Percentiles rank a stretch among this genome's conserved stretches.
Conservation (phyloP, 2,329 filamentous ascomycete genomes). For the Penicillium sp. region DNA sequence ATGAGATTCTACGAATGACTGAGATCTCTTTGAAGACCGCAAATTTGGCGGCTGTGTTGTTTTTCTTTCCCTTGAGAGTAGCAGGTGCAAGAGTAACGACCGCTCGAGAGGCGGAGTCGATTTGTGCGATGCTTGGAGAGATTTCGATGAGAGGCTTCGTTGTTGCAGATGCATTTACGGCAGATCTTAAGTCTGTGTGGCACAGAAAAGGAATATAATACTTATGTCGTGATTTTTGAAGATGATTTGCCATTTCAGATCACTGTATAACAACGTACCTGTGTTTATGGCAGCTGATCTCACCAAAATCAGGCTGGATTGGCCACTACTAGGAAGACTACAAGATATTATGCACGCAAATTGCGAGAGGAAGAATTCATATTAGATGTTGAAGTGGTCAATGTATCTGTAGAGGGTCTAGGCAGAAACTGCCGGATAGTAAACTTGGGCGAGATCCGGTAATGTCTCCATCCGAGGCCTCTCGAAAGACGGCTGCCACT, state of each 20-base stretch:
- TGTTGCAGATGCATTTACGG: background rate
- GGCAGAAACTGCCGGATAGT: background rate
- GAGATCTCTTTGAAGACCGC: background rate
- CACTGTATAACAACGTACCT: too few relatives aligned
- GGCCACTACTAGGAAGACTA: background rate
- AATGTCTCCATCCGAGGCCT: background rate
- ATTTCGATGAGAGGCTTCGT: background rate
- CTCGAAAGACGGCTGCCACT: background rate
- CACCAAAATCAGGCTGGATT: slow-evolving; percentile 13
- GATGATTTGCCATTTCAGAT: background rate
- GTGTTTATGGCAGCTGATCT: slow-evolving; percentile 16
- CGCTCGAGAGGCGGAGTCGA: background rate
- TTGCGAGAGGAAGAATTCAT: slow-evolving; percentile 11
- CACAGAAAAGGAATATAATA: background rate
- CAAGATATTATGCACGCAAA: background rate
- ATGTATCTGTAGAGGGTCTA: slow-evolving; percentile 4
- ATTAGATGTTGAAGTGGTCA: slow-evolving; percentile 22
- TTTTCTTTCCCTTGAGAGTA: background rate
- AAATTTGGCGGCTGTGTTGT: background rate
- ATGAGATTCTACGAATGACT: background rate
- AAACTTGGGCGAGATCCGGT: background rate
- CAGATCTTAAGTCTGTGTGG: background rate
- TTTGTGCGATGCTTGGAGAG: background rate
- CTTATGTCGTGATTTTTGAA: background rate
- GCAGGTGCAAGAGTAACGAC: background rate